phyloP scores from a whole-genome alignment of 306 rosid species.

The Acacia acuminata region DNA sequence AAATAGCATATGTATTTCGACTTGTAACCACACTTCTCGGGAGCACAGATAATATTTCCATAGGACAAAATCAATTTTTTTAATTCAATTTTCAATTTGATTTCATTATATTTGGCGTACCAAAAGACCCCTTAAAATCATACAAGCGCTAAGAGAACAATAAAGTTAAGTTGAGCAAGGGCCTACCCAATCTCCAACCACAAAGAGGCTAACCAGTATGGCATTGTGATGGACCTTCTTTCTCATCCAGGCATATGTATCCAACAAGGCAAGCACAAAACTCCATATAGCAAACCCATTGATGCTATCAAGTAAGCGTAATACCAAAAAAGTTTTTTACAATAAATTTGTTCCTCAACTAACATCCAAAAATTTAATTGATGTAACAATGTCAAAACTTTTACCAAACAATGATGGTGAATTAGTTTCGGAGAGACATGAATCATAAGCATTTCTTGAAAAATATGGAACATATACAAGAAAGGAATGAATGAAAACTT shows the following conservation, averaged over 20 bases:
- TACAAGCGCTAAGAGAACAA: neutral
- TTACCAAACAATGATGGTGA: neutral
- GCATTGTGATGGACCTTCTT: constrained; percentile 79
- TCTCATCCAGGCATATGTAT: constrained; percentile 74
- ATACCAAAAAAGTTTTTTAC: constrained; percentile 11
- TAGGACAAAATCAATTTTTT: too few relatives aligned
- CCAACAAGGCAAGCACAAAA: constrained; percentile 66
- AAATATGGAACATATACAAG: neutral
- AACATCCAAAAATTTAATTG: neutral
- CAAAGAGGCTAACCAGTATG: constrained; percentile 81
- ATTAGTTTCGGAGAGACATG: constrained; percentile 7
- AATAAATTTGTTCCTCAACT: neutral
- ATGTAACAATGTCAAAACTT: neutral
- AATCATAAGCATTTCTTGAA: neutral
- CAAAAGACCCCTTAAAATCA: neutral
- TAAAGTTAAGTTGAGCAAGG: constrained; percentile 31
- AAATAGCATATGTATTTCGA: too few relatives aligned
- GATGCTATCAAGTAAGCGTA: constrained; percentile 87
- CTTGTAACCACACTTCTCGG: neutral
- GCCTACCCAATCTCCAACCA: constrained; percentile 96
- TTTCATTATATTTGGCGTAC: neutral
- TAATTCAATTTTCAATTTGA: too few relatives aligned
- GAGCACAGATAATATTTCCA: neutral
- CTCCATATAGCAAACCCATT: constrained; percentile 23
- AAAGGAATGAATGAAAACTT: neutral